phyloP scores from a whole-genome alignment of 2,329 filamentous ascomycete species.

The Ascomycota sp. region DNA sequence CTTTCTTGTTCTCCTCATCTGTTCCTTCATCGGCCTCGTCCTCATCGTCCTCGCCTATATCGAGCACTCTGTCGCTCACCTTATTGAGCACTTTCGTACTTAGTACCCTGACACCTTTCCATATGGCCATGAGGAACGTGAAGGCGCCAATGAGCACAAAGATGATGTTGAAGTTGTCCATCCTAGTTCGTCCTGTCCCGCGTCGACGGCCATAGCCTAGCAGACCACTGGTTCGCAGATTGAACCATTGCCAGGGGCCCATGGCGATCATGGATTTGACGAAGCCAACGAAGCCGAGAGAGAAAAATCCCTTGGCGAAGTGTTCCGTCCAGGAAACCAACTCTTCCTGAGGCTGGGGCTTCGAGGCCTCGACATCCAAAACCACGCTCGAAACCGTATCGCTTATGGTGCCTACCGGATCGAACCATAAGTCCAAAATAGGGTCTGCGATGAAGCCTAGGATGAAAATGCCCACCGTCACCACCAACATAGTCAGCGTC shows the following conservation, averaged over 20 bases:
- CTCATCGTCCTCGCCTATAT: slow-evolving; percentile 45
- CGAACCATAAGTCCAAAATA: slow-evolving; percentile 72
- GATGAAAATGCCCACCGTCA: slow-evolving; percentile 53
- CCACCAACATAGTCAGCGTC: slow-evolving; percentile 48
- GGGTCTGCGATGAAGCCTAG: slow-evolving; percentile 87
- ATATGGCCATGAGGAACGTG: slow-evolving; percentile 68
- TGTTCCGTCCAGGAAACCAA: slow-evolving; percentile 55
- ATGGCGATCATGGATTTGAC: slow-evolving; percentile 59
- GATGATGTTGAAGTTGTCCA: slow-evolving; percentile 60
- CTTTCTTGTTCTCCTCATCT: slow-evolving; percentile 18
- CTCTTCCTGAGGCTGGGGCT: slow-evolving; percentile 22
- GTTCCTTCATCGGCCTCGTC: slow-evolving; percentile 27
- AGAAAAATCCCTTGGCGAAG: slow-evolving; percentile 78
- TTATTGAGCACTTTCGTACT: slow-evolving; percentile 53
- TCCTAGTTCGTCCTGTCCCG: slow-evolving; percentile 52
- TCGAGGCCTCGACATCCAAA: slow-evolving; percentile 18
- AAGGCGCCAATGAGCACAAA: slow-evolving; percentile 62
- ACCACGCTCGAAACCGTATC: slow-evolving; percentile 26
- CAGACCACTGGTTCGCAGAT: slow-evolving; percentile 42
- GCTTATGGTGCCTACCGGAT: slow-evolving; percentile 45
- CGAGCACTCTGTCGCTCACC: slow-evolving; percentile 62
- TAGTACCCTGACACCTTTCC: slow-evolving; percentile 59
- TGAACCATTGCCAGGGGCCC: slow-evolving; percentile 59
- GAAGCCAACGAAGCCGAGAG: slow-evolving; percentile 69
- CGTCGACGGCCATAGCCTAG: slow-evolving; percentile 30